Evolutionary conservation across 208 protist genomes (phyloP).

Genomic region (Trypanosoma boissoni): DNA sequence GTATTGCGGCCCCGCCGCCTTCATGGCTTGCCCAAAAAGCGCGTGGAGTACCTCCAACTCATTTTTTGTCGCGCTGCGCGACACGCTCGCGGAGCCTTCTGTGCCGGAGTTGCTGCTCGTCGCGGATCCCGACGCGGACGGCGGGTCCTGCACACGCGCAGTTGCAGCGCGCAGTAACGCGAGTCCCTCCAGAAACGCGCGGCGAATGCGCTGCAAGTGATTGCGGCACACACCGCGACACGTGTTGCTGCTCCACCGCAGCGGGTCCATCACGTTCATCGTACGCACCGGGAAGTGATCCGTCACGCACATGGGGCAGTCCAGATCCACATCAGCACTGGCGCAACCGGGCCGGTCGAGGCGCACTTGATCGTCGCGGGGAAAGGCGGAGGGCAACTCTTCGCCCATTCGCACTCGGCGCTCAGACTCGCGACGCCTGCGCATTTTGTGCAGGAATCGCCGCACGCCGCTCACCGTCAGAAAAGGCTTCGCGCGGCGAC

Average conservation of each 20-base stretch:
- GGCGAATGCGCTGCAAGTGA: conserved; percentile 74
- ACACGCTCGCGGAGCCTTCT: no score
- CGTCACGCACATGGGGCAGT: conserved; percentile 64
- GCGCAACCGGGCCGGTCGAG: conserved; percentile 36
- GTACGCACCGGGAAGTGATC: conserved; percentile 71
- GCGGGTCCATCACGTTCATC: conserved; percentile 92
- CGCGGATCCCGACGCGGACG: background rate
- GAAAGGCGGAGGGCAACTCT: background rate
- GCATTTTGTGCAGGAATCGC: conserved; percentile 62
- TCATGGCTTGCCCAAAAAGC: conserved; percentile 64
- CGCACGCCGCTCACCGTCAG: conserved; percentile 73
- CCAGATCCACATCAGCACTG: conserved; percentile 35
- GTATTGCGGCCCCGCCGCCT: conserved; percentile 29
- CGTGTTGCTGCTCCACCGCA: conserved; percentile 90
- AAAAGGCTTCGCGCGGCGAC: conserved; percentile 54
- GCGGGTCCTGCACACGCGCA: background rate
- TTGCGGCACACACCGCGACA: conserved; percentile 81
- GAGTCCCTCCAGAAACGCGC: conserved; percentile 67
- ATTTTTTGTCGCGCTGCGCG: no score
- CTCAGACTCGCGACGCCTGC: conserved; percentile 33
- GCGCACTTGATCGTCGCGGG: conserved; percentile 6
- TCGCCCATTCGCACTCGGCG: conserved; percentile 18
- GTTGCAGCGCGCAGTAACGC: conserved; percentile 45
- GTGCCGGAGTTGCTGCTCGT: conserved; percentile 7
- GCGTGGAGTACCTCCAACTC: conserved; percentile 55